Percentiles rank a stretch among this genome's conserved stretches.
Conservation (phyloP, 495 filamentous ascomycete species). For the Neohortaea acidophila region DNA sequence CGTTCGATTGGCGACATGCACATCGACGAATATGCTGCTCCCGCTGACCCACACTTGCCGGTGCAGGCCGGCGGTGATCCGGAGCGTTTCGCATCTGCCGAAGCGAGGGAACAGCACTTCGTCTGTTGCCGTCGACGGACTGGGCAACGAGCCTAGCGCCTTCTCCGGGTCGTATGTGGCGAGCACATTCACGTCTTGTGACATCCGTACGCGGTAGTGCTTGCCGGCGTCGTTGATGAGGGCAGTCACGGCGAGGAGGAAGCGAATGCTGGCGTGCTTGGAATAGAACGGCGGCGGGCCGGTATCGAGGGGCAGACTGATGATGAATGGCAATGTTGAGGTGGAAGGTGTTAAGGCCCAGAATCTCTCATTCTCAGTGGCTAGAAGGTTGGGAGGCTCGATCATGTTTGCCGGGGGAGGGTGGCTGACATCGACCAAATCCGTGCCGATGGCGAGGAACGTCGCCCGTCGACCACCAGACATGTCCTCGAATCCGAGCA, state of each 20-base stretch:
- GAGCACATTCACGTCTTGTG: constrained; percentile 25
- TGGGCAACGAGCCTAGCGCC: constrained; percentile 36
- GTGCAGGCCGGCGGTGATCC: constrained; percentile 39
- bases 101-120: constrained; percentile 29
- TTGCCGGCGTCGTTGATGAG: constrained; percentile 29
- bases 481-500: constrained; percentile 39
- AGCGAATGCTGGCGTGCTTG: constrained; percentile 36
- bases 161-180: constrained; percentile 30
- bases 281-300: constrained; percentile 41
- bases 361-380: constrained; percentile 23
- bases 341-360: constrained; percentile 34
- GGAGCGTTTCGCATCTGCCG: constrained; percentile 27
- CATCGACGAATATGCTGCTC: constrained; percentile 39
- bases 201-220: constrained; percentile 28
- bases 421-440: constrained; percentile 35
- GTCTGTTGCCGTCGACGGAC: constrained; percentile 36
- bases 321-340: constrained; percentile 33
- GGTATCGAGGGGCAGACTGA: constrained; percentile 39
- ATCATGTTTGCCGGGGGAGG: constrained; percentile 37
- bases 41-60: constrained; percentile 44
- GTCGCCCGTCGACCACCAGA: constrained; percentile 26
- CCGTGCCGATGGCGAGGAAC: constrained; percentile 37
- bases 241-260: constrained; percentile 30
- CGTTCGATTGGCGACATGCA: constrained; percentile 36
- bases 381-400: constrained; percentile 23